A percentile compares a stretch with the other conserved stretches of the same genome.
Conservation (phyloP, 2,329 filamentous ascomycete genomes). For the Phialophora expanda region DNA sequence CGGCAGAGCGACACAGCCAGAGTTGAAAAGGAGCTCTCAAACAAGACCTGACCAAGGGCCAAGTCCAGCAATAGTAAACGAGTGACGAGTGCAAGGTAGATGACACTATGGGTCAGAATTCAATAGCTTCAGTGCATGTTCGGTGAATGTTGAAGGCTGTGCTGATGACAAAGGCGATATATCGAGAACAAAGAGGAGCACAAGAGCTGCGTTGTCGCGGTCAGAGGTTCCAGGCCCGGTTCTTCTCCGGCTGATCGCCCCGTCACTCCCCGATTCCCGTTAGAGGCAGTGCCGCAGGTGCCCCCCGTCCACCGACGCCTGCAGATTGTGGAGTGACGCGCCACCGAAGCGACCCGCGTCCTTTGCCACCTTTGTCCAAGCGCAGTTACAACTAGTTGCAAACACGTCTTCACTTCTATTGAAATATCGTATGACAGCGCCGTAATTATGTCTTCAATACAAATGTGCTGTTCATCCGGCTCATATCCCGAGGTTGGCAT, state of each 20-base stretch:
- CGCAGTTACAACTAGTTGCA: neutral
- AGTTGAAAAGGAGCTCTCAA: neutral
- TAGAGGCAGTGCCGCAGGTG: neutral
- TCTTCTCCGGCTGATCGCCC: conserved; percentile 9
- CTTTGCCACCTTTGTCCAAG: neutral
- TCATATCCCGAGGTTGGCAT: too few relatives aligned
- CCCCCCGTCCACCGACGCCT: too few relatives aligned
- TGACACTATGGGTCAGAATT: neutral
- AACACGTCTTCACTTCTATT: neutral
- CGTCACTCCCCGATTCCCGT: neutral
- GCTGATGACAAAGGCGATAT: conserved; percentile 10
- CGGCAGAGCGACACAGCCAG: neutral
- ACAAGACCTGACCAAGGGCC: neutral
- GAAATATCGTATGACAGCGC: neutral
- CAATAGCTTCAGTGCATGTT: neutral
- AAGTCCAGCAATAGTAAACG: neutral
- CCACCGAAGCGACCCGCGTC: neutral
- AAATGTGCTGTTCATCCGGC: neutral
- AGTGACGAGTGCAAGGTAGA: neutral
- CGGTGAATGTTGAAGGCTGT: neutral
- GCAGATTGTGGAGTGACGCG: too few relatives aligned
- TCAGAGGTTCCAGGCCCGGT: neutral
- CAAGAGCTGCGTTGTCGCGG: neutral
- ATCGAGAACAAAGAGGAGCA: conserved; percentile 15
- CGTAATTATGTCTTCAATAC: neutral